Evolutionary conservation across 108 stramenopile genomes (phyloP).

Genomic region (Cyclostephanos invisitatus): DNA sequence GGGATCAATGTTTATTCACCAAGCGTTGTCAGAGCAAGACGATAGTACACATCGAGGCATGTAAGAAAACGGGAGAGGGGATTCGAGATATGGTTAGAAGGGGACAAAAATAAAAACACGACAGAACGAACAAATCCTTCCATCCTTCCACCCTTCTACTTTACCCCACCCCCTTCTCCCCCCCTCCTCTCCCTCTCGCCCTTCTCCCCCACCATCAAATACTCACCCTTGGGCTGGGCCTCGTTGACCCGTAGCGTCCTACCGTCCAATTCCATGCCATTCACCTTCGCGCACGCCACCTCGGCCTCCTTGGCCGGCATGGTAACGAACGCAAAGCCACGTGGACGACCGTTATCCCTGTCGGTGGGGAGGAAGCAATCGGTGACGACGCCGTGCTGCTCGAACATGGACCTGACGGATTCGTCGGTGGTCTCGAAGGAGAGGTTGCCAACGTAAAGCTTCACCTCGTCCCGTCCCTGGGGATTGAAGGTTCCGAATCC

Average conservation of each 20-base stretch:
- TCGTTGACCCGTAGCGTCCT: constrained; percentile 63
- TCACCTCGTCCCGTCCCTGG: constrained; percentile 67
- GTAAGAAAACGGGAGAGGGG: not conserved
- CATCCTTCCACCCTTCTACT: constrained; percentile 5
- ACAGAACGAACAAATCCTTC: not conserved
- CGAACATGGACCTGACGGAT: constrained; percentile 51
- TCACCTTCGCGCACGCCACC: constrained; percentile 41
- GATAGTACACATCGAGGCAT: not conserved
- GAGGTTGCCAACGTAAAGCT: constrained; percentile 74
- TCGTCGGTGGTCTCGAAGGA: constrained; percentile 62
- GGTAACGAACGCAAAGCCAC: constrained; percentile 79
- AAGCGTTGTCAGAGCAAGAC: not conserved
- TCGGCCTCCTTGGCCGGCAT: constrained; percentile 62
- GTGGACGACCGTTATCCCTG: constrained; percentile 45
- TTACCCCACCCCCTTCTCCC: constrained; percentile 23
- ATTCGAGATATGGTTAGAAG: not conserved
- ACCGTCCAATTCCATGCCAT: constrained; percentile 61
- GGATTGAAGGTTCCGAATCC: constrained; percentile 77
- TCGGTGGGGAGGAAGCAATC: constrained; percentile 63
- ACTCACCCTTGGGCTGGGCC: constrained; percentile 81
- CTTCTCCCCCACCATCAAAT: constrained; percentile 11
- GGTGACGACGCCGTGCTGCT: constrained; percentile 51
- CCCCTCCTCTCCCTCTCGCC: constrained; percentile 3
- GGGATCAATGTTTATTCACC: not conserved
- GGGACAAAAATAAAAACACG: constrained; percentile 8